A percentile compares a stretch with the other conserved stretches of the same genome.
Evolutionary conservation across 805 yeast species (phyloP).

Genomic region (Candida yuanshanica): DNA sequence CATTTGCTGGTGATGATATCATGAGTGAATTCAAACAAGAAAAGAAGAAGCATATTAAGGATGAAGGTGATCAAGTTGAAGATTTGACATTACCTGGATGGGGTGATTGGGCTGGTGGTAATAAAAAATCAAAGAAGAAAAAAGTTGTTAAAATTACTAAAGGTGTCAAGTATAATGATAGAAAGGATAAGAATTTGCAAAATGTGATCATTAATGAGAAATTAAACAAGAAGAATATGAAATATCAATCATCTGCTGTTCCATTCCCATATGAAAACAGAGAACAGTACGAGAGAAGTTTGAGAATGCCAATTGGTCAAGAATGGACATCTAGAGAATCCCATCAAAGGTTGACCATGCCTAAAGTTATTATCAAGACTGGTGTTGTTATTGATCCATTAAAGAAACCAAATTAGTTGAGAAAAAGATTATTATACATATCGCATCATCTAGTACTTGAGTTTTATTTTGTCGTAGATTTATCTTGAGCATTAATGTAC

Average conservation of each 20-base stretch:
- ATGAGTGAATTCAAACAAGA: constrained; percentile 72
- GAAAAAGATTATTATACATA: not conserved
- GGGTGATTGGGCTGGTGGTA: constrained; percentile 94
- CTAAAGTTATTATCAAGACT: constrained; percentile 77
- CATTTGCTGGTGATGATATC: constrained; percentile 97
- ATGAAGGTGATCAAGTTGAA: constrained; percentile 83
- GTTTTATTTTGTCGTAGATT: too few species aligned
- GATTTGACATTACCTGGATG: constrained; percentile 92
- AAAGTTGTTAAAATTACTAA: constrained; percentile 64
- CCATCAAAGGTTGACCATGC: constrained; percentile 85
- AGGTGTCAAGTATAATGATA: constrained; percentile 68
- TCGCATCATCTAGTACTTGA: too few species aligned
- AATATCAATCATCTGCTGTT: constrained; percentile 83
- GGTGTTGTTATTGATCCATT: constrained; percentile 90
- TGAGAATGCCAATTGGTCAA: constrained; percentile 94
- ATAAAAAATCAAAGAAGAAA: constrained; percentile 41
- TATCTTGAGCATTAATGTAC: not conserved
- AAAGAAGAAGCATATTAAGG: constrained; percentile 56
- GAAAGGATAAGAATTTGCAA: constrained; percentile 71
- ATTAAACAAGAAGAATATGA: constrained; percentile 75
- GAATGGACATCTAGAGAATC: constrained; percentile 91
- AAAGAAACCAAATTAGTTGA: constrained; percentile 52
- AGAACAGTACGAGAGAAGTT: constrained; percentile 91
- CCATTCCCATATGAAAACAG: constrained; percentile 92
- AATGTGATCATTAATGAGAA: constrained; percentile 88